A percentile compares a stretch with the other conserved stretches of the same genome.
Conservation (phyloP, 2,329 filamentous ascomycete genomes). For the Pseudocercospora musae region DNA sequence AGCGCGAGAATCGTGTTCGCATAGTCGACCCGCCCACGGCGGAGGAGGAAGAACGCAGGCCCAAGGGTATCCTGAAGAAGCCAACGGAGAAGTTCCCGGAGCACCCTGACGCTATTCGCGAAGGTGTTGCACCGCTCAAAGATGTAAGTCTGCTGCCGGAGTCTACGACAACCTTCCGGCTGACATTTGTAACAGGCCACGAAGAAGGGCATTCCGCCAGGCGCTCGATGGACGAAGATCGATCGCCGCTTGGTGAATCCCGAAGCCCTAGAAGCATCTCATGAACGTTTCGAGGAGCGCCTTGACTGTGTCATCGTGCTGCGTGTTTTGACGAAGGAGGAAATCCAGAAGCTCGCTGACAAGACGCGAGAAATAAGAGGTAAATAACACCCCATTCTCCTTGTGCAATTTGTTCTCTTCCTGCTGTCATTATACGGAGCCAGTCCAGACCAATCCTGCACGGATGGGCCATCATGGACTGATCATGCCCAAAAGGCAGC, state of each 20-base stretch:
- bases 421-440: constrained; percentile 5
- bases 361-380: constrained; percentile 77
- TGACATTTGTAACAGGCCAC: constrained; percentile 25
- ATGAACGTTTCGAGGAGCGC: constrained; percentile 88
- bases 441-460: constrained; percentile 12
- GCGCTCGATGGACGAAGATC: constrained; percentile 91
- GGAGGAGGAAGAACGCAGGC: constrained; percentile 65
- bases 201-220: constrained; percentile 49
- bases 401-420: constrained; percentile 2
- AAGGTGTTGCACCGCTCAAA: constrained; percentile 91
- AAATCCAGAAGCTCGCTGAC: constrained; percentile 82
- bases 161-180: too few relatives aligned
- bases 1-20: constrained; percentile 42
- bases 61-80: constrained; percentile 81
- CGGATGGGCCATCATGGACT: constrained; percentile 15
- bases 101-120: constrained; percentile 74
- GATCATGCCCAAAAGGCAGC: constrained; percentile 16
- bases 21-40: constrained; percentile 68
- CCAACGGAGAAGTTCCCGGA: constrained; percentile 84
- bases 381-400: constrained; percentile 24
- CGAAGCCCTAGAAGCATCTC: constrained; percentile 77
- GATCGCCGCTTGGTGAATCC: constrained; percentile 85
- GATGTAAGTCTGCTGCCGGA: constrained; percentile 47
- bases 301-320: constrained; percentile 92
- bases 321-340: constrained; percentile 78